Base-by-base conservation (phyloP, 2,329 filamentous ascomycete genomes). In the Nothophoma quercina region DNA sequence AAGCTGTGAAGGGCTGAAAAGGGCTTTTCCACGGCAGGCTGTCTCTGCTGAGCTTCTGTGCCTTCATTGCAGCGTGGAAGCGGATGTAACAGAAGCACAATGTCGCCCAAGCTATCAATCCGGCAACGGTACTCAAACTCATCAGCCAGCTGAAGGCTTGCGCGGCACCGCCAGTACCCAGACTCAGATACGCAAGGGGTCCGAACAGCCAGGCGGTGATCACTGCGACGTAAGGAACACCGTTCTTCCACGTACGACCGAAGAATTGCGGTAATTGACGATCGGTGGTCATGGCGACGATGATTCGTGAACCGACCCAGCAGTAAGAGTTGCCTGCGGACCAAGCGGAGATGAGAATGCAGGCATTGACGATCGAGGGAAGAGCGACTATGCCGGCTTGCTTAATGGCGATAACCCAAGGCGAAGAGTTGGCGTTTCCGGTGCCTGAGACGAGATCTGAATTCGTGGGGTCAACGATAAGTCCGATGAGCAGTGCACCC, bases 1-100 rank as follows among this genome's bases (percentile, higher is more conserved):
- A 92, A 0, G 88, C 87, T 0, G 83, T 79, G 59, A 85, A 91
- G 2, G 90, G 89, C 74, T 91, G 88, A 32, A 84, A 82, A 54
- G 79, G 80, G 1, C 84, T 83, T 55, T 83, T 85, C 76, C 90
- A 91, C 0, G 88, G 88, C 10, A 93, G 75, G 0, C 78, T 80
- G n/a, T 63, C 58, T 0, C 60, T 56, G 29, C 85, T 79, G 13
- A 88, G 81, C 51, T 83, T 81, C 67, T 92, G 89, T 0, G 81
- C 86, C 26, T 81, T 77, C 48, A 88, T 79, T 0, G 89, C 89
- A 25, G 85, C 84, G 67, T 86, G 78, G 70, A 90, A 93, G 48
- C 83, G 83, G 41, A 91, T 78, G 70, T 88, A 93, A 0, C 87
- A 86, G 48, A 86, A 79, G 58, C 83, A 85, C 67, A 85, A 81